Evolutionary conservation across 345 rosid genomes (phyloP), one percentile per base, ranked within the genome.

Genomic region (Lenwebbia sp.): DNA sequence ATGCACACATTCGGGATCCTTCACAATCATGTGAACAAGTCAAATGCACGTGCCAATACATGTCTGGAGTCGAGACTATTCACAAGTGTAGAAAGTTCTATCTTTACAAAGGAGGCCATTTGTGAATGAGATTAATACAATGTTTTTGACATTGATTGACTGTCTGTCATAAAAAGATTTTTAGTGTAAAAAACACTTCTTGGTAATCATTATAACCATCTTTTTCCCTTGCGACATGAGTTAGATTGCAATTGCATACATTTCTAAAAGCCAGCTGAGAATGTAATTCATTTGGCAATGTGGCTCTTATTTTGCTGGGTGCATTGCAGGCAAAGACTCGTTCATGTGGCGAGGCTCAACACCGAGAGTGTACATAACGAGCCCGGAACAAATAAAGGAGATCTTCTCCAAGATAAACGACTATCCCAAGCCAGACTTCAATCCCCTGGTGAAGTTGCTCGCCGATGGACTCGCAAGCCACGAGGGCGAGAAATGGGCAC

Each of bases 401-500:
- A 53, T 88, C 10, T 62, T 88, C 53, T 15, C 58, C 14, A 86
- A 86, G 78, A 47, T 57, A 11, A 12, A 84, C n/a, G 86, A 78
- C 75, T 86, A 83, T 56, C 87, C 54, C 49, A 86, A 13, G 84
- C 76, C 86, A 13, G 7, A 3, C 28, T 3, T 78, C 22, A 86
- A 84, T 58, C 90, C 90, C 82, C 76, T 86, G 52, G 83, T 15
- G 4, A 70, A 40, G 84, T 25, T 86, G 85, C 83, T 88, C 3
- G 25, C 54, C 1, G 11, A 8, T 49, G 90, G 90, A 28, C 88
- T 88, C 37, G 7, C 23, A 1, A 28, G 0, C 74, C 52, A 56
- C 26, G 83, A 86, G n/a, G 90, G 88, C 10, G 86, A 88, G 40
- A 84, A 86, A 60, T 88, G 90, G 88, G 62, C 49, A 26, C 60